phyloP scores from a whole-genome alignment of 805 yeast species.

The Wickerhamomyces bisporus region DNA sequence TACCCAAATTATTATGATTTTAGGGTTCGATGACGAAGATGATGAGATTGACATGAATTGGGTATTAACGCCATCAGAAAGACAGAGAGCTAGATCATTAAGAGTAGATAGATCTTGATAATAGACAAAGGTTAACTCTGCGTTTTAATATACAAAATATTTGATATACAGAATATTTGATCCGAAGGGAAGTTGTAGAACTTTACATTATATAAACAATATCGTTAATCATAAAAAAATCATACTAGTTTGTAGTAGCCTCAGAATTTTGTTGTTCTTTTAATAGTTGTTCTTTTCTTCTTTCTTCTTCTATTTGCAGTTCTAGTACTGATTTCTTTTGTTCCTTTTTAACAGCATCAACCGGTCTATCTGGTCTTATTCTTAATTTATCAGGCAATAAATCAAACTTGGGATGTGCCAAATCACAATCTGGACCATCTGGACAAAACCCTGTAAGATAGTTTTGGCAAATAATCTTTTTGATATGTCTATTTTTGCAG shows the following conservation, averaged over 20 bases:
- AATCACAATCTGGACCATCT: slow-evolving; percentile 64
- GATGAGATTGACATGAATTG: slow-evolving; percentile 52
- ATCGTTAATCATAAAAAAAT: no score
- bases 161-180: no score
- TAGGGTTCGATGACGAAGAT: slow-evolving; percentile 76
- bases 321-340: slow-evolving; percentile 19
- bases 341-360: slow-evolving; percentile 9
- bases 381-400: slow-evolving; percentile 36
- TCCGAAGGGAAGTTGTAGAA: no score
- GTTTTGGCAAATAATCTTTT: slow-evolving; percentile 70
- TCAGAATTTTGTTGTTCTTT: slow-evolving; percentile 10
- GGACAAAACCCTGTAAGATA: slow-evolving; percentile 93
- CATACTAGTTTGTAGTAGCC: not conserved
- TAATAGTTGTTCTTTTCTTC: slow-evolving; percentile 13
- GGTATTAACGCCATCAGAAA: slow-evolving; percentile 75
- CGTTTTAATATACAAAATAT: no score
- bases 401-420: slow-evolving; percentile 79
- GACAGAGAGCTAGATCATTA: slow-evolving; percentile 54
- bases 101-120: slow-evolving; percentile 36
- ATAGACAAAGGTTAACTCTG: not conserved
- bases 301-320: slow-evolving; percentile 23
- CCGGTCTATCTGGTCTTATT: slow-evolving; percentile 29
- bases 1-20: slow-evolving; percentile 76
- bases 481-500: slow-evolving; percentile 76
- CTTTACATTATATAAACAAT: no score